Evolutionary conservation across 805 yeast genomes (phyloP), one percentile per base, ranked within the genome.

Genomic region (Metschnikowia santaceciliae): DNA sequence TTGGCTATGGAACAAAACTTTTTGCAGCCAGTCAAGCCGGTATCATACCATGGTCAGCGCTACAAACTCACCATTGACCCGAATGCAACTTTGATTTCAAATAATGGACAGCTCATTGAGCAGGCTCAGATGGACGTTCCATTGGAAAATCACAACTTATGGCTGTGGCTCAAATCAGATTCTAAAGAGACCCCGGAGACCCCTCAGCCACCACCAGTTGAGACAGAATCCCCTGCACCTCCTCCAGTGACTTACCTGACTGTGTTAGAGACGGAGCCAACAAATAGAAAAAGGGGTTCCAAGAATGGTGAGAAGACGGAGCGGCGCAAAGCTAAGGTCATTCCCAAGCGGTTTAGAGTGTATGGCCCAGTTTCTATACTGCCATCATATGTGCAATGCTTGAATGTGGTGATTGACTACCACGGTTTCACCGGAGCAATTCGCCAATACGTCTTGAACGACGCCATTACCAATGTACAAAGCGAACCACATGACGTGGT

Each of bases 351-450:
- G n/a, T 55, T 54, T 43, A 47, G 32, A 19, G 32, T 48, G 6
- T 34, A 26, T 22, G 54, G 57, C 6, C 36, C 42, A 4, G 55
- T 55, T 15, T 42, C 52, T 3, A 41, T 55, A 6, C 13, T 33
- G 11, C 54, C 53, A 3, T 57, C 64, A 1, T 47, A 51, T 3
- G 58, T 61, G 5, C 62, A 60, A 35, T 62, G 67, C 38, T 51
- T 62, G 22, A 53, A 53, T 15, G 54, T 63, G 13, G 58, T 54
- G 17, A 55, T 62, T 15, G 59, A 61, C 46, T 62, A 63, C 46
- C 53, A 55, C 34, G 61, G 61, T 1, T 59, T 56, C 43, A 52
- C 59, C 20, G 66, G 66, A 2, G 41, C 34, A 6, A 57, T 60
- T 36, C 43, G 37, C 19, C 32, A 40, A 10, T 42, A 54, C 4